Conservation (phyloP, 1,284 basidiomycete species). For the Apiotrichum montevideense region DNA sequence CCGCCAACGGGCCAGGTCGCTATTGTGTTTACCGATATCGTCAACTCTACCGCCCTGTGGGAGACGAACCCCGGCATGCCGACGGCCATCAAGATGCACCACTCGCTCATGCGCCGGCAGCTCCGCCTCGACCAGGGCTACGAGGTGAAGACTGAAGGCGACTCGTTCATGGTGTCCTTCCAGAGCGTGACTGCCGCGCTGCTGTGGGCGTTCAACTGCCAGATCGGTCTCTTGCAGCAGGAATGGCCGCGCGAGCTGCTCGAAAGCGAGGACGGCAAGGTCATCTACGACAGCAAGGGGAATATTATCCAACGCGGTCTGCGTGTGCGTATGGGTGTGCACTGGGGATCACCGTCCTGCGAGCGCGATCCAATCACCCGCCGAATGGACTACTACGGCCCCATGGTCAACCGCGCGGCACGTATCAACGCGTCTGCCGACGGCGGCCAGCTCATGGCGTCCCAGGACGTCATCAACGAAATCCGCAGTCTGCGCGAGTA, state of each 20-base stretch:
- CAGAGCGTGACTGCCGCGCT: constrained; percentile 78
- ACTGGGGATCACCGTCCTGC: constrained; percentile 85
- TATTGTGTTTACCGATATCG: constrained; percentile 96
- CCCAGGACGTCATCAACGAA: constrained; percentile 80
- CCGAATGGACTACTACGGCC: constrained; percentile 96
- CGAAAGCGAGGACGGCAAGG: constrained; percentile 85
- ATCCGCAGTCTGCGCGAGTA: constrained; percentile 53
- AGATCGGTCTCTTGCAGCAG: constrained; percentile 75
- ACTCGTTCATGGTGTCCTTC: constrained; percentile 98
- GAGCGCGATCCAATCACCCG: constrained; percentile 89
- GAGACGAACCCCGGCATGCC: constrained; percentile 96
- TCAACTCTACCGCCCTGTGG: constrained; percentile 96
- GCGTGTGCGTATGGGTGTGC: constrained; percentile 95
- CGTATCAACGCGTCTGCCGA: constrained; percentile 77
- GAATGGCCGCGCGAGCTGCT: constrained; percentile 93
- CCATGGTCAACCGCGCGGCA: constrained; percentile 87
- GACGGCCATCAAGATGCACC: constrained; percentile 88
- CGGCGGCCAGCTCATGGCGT: constrained; percentile 93
- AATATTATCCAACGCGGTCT: constrained; percentile 78
- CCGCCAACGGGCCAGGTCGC: constrained; percentile 85
- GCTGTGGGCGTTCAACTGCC: constrained; percentile 87
- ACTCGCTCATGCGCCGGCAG: constrained; percentile 76
- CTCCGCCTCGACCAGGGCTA: constrained; percentile 91
- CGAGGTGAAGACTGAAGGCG: constrained; percentile 99
- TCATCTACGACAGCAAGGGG: constrained; percentile 64